phyloP scores from a whole-genome alignment of 1,284 basidiomycete genomes.

The Phellinidium pouzarii region DNA sequence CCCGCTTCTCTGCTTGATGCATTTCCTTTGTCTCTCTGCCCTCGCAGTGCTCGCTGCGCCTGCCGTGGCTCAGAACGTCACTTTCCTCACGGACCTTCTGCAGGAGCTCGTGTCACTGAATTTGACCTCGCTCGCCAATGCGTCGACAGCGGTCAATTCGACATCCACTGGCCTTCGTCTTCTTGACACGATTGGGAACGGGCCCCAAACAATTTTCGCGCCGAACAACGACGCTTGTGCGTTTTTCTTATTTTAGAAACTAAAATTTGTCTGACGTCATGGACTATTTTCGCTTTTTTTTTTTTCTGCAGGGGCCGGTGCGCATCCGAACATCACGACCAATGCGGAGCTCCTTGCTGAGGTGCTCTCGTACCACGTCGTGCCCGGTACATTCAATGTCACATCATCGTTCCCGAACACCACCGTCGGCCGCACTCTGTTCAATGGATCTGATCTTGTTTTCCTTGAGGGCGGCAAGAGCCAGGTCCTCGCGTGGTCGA shows the following conservation, averaged over 20 bases:
- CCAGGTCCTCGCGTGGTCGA: slow-evolving; percentile 63
- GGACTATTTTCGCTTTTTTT: slow-evolving; percentile 8
- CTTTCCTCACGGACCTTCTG: slow-evolving; percentile 30
- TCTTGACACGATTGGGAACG: slow-evolving; percentile 33
- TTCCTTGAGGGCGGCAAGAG: slow-evolving; percentile 46
- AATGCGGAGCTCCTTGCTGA: slow-evolving; percentile 36
- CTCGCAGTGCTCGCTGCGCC: slow-evolving; percentile 21
- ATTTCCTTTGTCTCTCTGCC: slow-evolving; percentile 20
- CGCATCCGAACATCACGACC: slow-evolving; percentile 30
- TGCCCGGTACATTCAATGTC: slow-evolving; percentile 44
- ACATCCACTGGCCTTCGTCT: slow-evolving; percentile 39
- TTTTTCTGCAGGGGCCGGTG: slow-evolving; percentile 28
- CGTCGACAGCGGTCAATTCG: slow-evolving; percentile 33
- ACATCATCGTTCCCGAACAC: slow-evolving; percentile 42
- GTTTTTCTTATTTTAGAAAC: slow-evolving; percentile 14
- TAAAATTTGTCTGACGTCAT: not conserved
- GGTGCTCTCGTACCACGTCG: slow-evolving; percentile 56
- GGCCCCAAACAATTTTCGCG: slow-evolving; percentile 39
- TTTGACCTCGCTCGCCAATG: slow-evolving; percentile 34
- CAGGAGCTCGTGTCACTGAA: slow-evolving; percentile 30
- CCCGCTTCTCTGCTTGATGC: not conserved
- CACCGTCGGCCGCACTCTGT: slow-evolving; percentile 59
- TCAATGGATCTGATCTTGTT: slow-evolving; percentile 43
- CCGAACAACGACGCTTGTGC: slow-evolving; percentile 43
- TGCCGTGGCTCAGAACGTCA: slow-evolving; percentile 26